phyloP scores from a whole-genome alignment of 2,329 filamentous ascomycete genomes.

The Hypocrella siamensis region DNA sequence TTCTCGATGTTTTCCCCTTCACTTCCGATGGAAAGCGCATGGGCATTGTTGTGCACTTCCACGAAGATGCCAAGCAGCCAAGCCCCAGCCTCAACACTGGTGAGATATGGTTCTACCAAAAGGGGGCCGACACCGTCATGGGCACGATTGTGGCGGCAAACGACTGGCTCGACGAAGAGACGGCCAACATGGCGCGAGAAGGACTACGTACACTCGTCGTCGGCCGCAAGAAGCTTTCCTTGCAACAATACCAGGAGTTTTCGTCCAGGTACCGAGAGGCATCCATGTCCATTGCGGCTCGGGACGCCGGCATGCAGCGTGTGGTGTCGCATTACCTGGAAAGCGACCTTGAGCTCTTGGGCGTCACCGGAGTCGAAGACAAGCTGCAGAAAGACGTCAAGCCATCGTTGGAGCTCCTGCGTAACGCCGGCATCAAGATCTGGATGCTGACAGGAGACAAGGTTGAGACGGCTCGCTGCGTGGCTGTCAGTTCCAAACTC shows the following conservation, averaged over 20 bases:
- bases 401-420: conserved; percentile 80
- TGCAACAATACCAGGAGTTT: conserved; percentile 70
- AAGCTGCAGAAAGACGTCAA: conserved; percentile 94
- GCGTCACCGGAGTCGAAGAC: conserved; percentile 96
- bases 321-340: conserved; percentile 74
- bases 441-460: conserved; percentile 99
- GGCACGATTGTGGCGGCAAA: conserved; percentile 86
- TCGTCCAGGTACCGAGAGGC: conserved; percentile 60
- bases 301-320: conserved; percentile 67
- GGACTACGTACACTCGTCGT: conserved; percentile 87
- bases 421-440: conserved; percentile 96
- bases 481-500: conserved; percentile 86
- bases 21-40: conserved; percentile 96
- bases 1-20: conserved; percentile 92
- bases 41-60: conserved; percentile 89
- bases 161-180: conserved; percentile 98
- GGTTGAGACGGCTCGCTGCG: conserved; percentile 91
- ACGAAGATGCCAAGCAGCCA: conserved; percentile 34
- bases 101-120: conserved; percentile 98
- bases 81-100: conserved; percentile 38
- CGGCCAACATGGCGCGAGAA: conserved; percentile 98
- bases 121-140: conserved; percentile 98
- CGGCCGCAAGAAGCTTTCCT: conserved; percentile 73
- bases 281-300: conserved; percentile 60
- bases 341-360: conserved; percentile 75